Evolutionary conservation across 73 alveolate genomes (phyloP), one percentile per base, ranked within the genome.

Genomic region (Effrenium voratum): DNA sequence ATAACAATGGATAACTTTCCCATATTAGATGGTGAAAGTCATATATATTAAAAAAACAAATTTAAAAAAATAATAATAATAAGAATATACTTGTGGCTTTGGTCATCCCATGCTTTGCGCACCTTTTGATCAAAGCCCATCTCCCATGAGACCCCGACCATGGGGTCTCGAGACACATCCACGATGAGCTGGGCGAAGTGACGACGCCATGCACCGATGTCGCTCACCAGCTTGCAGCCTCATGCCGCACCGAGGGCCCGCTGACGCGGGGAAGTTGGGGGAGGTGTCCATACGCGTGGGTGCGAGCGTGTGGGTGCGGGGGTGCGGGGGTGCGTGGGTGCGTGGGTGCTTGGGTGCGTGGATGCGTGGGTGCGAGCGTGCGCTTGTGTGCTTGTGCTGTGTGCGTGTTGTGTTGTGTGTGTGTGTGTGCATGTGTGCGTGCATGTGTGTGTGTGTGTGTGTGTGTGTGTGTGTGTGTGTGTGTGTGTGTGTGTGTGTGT

Each of bases 191-290:
- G 85, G 28, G 95, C 55, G 43, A 87, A 87, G 13, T 34, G 55
- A 12, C 95, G 95, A 38, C 95, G 46, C 95, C 95, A 87, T 13
- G 57, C n/a, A n/a, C 95, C 95, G 26, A 87, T 87, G 72, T 66
- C 95, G 66, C 34, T 44, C 49, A 87, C 95, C 85, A 87, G 85
- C 26, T 63, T 15, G 83, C 85, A 87, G 40, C 95, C 95, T 87
- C 49, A 22, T 13, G 15, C 12, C 63, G 10, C n/a, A n/a, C n/a
- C n/a, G n/a, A n/a, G n/a, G n/a, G n/a, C n/a, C n/a, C n/a, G n/a
- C n/a, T n/a, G n/a, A n/a, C n/a, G n/a, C n/a, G n/a, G n/a, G n/a
- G n/a, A n/a, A n/a, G n/a, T n/a, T n/a, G n/a, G n/a, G n/a, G n/a
- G n/a, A n/a, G n/a, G n/a, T n/a, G n/a, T n/a, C n/a, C n/a, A n/a